phyloP scores from a whole-genome alignment of 495 filamentous ascomycete species.

The Tirmania nivea region DNA sequence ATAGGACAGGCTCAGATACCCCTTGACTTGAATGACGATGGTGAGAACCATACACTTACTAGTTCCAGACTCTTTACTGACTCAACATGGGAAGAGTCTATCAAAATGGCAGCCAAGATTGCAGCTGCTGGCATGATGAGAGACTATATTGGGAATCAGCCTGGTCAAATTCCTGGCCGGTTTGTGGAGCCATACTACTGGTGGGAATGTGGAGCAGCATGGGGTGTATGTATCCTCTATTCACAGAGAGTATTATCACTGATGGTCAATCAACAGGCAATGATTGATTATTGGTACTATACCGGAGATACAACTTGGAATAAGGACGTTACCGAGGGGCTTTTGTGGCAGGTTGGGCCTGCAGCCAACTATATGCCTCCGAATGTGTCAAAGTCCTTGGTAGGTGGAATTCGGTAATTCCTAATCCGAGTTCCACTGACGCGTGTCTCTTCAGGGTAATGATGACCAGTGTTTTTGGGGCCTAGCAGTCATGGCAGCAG shows the following conservation, averaged over 20 bases:
- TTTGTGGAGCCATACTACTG: slow-evolving; percentile 36
- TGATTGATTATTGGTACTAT: slow-evolving; percentile 69
- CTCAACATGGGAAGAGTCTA: slow-evolving; percentile 31
- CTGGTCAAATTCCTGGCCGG: slow-evolving; percentile 37
- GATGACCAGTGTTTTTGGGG: slow-evolving; percentile 78
- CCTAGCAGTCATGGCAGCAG: slow-evolving; percentile 59
- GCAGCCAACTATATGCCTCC: slow-evolving; percentile 52
- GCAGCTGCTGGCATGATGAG: slow-evolving; percentile 43
- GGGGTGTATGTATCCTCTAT: slow-evolving; percentile 13
- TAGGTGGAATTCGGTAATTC: not conserved
- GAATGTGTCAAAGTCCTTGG: slow-evolving; percentile 49
- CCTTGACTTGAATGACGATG: not conserved
- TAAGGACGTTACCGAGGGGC: slow-evolving; percentile 39
- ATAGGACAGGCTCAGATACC: not conserved
- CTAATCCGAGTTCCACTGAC: not conserved
- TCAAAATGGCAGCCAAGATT: slow-evolving; percentile 38
- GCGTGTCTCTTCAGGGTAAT: slow-evolving; percentile 33
- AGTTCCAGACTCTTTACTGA: not conserved
- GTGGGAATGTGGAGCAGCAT: slow-evolving; percentile 42
- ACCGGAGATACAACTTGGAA: slow-evolving; percentile 60
- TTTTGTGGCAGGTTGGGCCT: slow-evolving; percentile 49
- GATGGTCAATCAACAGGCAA: slow-evolving; percentile 17
- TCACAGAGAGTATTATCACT: not conserved
- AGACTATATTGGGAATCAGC: slow-evolving; percentile 44
- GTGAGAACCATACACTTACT: slow-evolving; percentile 15